Percentiles rank a stretch among this genome's conserved stretches.
Conservation (phyloP, 495 filamentous ascomycete genomes). For the Penicillium maclennaniae region DNA sequence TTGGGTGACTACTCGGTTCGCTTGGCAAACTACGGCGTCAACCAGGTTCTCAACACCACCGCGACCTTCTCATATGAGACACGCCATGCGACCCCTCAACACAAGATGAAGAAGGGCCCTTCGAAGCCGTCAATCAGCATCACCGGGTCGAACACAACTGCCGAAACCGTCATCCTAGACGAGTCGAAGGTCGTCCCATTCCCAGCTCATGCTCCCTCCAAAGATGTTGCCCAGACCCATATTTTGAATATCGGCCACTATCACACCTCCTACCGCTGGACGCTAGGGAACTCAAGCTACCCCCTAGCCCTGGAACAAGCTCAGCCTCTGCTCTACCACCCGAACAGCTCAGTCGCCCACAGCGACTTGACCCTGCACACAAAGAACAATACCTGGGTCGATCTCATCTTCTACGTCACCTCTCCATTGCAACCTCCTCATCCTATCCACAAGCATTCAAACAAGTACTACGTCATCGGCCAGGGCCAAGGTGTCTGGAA, state of each 20-base stretch:
- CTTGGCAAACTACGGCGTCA: conserved; percentile 19
- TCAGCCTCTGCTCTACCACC: background rate
- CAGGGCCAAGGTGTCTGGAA: conserved; percentile 37
- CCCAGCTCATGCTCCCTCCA: background rate
- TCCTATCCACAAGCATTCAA: conserved; percentile 54
- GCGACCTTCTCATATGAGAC: conserved; percentile 29
- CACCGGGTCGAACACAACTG: conserved; percentile 31
- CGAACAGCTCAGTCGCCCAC: conserved; percentile 9
- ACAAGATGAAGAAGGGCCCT: background rate
- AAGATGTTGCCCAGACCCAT: background rate
- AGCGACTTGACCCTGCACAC: conserved; percentile 41
- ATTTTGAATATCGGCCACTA: background rate
- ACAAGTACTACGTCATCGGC: conserved; percentile 47
- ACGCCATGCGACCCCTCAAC: background rate
- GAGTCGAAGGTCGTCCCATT: background rate
- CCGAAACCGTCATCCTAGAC: background rate
- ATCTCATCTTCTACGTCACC: conserved; percentile 41
- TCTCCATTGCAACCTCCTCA: conserved; percentile 37
- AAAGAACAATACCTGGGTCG: conserved; percentile 49
- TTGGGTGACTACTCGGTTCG: conserved; percentile 28
- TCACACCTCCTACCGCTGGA: background rate
- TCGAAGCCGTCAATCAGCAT: conserved; percentile 12
- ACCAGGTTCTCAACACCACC: conserved; percentile 29
- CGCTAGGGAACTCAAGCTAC: background rate
- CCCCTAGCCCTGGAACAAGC: background rate